Percentiles rank a stretch among this genome's conserved stretches.
These are phyloP conservation scores for Salix purpurea DNA, from an alignment of 345 rosid genomes.

Conservation along the genomic window DNA sequence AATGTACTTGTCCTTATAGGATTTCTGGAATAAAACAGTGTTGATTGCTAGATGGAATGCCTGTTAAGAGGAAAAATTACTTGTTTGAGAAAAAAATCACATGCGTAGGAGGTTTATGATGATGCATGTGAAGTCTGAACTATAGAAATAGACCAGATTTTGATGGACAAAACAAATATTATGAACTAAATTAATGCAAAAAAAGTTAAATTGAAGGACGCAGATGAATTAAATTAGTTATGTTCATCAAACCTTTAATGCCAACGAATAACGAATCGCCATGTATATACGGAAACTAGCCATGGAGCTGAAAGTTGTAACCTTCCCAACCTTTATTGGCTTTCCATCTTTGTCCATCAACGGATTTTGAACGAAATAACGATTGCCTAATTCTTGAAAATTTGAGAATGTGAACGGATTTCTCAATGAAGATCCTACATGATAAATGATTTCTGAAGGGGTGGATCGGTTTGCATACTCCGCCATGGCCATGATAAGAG, in stretches of 20 bases:
- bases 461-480: neutral
- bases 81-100: too few relatives aligned
- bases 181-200: too few relatives aligned
- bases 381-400: neutral
- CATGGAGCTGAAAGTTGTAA: neutral
- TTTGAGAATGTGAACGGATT: slow-evolving; percentile 5
- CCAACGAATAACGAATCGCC: neutral
- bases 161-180: neutral
- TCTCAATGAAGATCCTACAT: slow-evolving; percentile 24
- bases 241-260: neutral
- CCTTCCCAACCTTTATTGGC: neutral
- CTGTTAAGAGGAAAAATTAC: too few relatives aligned
- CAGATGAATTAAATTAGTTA: neutral
- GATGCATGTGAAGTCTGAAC: too few relatives aligned
- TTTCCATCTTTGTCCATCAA: neutral
- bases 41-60: too few relatives aligned
- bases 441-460: slow-evolving; percentile 7
- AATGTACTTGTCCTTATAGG: neutral
- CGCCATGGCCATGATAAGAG: slow-evolving; percentile 51
- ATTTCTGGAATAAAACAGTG: too few relatives aligned
- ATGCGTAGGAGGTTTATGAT: too few relatives aligned
- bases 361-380: neutral
- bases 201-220: neutral
- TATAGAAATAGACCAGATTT: too few relatives aligned
- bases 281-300: neutral